Evolutionary conservation across 805 yeast species (phyloP), one percentile per base, ranked within the genome.

Genomic region (Jamesozyma gamospora): DNA sequence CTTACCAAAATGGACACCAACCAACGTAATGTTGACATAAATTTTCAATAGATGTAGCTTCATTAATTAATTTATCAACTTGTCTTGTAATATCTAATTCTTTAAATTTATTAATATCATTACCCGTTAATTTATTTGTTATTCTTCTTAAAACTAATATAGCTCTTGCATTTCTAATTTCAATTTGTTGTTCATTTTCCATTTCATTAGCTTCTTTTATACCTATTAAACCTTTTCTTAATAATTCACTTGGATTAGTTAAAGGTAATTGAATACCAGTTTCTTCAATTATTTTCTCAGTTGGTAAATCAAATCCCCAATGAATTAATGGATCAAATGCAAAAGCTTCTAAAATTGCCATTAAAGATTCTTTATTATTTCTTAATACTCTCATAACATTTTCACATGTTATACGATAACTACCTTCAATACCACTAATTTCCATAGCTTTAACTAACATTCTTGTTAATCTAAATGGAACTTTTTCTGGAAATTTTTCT

Each of bases 401-500:
- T 55, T 90, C 97, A 63, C 96, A 84, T 0, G 97, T 88, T 32
- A 90, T 88, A 51, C 96, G 72, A 71, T 84, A 90, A 26, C 95
- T 83, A 3, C 98, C 98, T 62, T 92, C 97, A 45, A 92, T 87
- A 7, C 97, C 97, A 63, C 95, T 83, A 3, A 92, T 97, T 59
- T 92, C 98, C 96, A 92, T 90, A 0, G 97, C 98, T 60, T 87
- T 87, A 26, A 94, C 87, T 47, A 92, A 70, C 98, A 90, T 90
- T 60, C 97, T 70, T 0, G 98, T 90, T 43, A 90, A 71, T 60
- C 98, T 72, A 67, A 90, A 90, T 9, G 98, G 98, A 24, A 90
- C 97, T 60, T 90, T 90, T 55, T 90, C 98, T 0, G 98, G 98
- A 61, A 83, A 92, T 58, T 90, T 92, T 50, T 90, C 97, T 49